Percentiles rank a stretch among this genome's conserved stretches.
These are phyloP conservation scores for Vitis hybrid DNA, from an alignment of 177 flowering plant genomes.

Conservation along the genomic window DNA sequence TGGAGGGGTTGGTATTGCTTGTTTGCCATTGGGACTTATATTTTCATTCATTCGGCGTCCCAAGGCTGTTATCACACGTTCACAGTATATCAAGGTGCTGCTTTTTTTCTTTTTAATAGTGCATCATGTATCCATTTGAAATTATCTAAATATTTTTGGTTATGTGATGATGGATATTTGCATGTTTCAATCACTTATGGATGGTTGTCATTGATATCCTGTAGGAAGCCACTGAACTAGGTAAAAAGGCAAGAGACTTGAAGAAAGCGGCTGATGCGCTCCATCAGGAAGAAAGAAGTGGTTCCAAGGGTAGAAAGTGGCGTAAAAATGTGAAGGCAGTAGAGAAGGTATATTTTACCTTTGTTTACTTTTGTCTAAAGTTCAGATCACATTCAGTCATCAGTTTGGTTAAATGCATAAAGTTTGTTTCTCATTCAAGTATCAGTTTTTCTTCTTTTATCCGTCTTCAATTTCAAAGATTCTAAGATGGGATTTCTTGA, in stretches of 20 bases:
- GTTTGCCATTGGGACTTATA: constrained; percentile 87
- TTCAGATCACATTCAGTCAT: background rate
- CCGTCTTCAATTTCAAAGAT: too few species aligned
- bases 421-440: too few species aligned
- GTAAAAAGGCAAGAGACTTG: constrained; percentile 88
- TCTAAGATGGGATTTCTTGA: too few species aligned
- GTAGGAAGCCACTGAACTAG: constrained; percentile 96
- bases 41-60: constrained; percentile 90
- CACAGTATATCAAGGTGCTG: constrained; percentile 93
- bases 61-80: constrained; percentile 96
- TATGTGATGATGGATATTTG: background rate
- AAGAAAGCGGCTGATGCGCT: constrained; percentile 94
- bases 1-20: constrained; percentile 97
- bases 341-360: constrained; percentile 65
- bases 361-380: background rate
- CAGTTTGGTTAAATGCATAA: background rate
- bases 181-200: constrained; percentile 11
- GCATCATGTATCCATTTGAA: background rate
- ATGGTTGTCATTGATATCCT: constrained; percentile 14
- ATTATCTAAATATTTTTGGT: background rate
- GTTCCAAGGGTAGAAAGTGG: constrained; percentile 94
- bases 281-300: constrained; percentile 94
- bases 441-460: too few species aligned
- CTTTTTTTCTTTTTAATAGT: background rate
- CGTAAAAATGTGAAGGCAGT: constrained; percentile 94